These are phyloP conservation scores for Magnusiomyces clavatus DNA, from an alignment of 1,139 yeast species.

Conservation along the genomic window DNA sequence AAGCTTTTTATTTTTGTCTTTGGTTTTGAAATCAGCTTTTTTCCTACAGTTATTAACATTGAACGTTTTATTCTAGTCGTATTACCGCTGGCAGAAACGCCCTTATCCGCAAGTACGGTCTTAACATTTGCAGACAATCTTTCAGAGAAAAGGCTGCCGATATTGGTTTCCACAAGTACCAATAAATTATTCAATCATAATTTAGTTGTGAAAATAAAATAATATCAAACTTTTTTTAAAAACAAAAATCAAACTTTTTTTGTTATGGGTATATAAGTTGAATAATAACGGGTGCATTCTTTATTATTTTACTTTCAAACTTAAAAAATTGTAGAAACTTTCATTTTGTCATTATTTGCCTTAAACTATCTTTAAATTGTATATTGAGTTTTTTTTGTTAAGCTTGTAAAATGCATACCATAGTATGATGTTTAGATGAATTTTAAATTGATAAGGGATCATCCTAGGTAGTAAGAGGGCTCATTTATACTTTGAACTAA, in stretches of 20 bases:
- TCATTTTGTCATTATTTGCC: too few relatives aligned
- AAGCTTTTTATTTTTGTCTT: conserved; percentile 15
- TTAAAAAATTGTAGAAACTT: too few relatives aligned
- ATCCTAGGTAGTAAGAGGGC: too few relatives aligned
- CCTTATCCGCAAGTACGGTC: conserved; percentile 99
- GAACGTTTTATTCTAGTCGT: conserved; percentile 43
- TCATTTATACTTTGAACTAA: too few relatives aligned
- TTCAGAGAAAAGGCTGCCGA: conserved; percentile 99
- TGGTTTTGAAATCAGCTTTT: neutral
- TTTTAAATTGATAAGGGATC: too few relatives aligned
- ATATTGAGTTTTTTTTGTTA: too few relatives aligned
- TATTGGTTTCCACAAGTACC: conserved; percentile 99
- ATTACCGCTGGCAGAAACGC: conserved; percentile 98
- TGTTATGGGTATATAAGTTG: too few relatives aligned
- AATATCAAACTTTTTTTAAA: neutral
- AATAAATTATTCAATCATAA: conserved; percentile 40
- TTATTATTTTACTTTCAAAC: too few relatives aligned
- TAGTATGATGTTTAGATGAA: too few relatives aligned
- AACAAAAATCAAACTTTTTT: neutral
- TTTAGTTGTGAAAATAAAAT: neutral
- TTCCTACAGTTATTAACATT: neutral
- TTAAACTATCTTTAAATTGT: too few relatives aligned
- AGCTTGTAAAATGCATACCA: too few relatives aligned
- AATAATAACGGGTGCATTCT: too few relatives aligned
- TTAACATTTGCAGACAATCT: conserved; percentile 99